Base-by-base conservation (phyloP, 1,284 basidiomycete genomes). In the Ustilago xerochloae region DNA sequence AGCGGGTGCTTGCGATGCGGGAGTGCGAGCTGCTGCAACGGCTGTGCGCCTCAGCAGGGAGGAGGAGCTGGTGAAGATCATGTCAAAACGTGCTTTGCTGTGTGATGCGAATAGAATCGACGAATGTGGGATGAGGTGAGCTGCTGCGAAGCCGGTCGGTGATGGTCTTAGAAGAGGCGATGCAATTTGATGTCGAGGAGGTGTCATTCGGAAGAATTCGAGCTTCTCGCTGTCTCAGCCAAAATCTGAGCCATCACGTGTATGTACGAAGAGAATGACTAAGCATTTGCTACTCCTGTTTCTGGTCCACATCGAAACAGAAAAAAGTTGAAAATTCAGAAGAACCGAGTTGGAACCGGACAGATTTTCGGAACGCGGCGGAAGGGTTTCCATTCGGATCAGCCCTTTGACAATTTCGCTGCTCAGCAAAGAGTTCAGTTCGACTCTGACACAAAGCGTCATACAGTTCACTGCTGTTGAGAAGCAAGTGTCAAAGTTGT, bases 11-110 rank as follows among this genome's bases (percentile, higher is more conserved):
- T 63, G 66, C 15, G 62, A 58, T 12, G 54, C 24, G 36, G 66
- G 35, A 38, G 54, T 48, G 16, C 56, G 58, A 22, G 54, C 52
- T 15, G 62, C 71, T 6, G 64, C 61, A 10, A 55, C 26, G 9
- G 53, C 56, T 2, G 72, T 61, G n/a, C 72, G 59, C 48, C 59
- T 61, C n/a, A 70, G 57, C 56, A 66, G 16, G 10, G 66, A 63
- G 1, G 63, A 46, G 15, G 52, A n/a, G 10, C 63, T 60, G 28
- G 52, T 41, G 43, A 72, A 49, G 35, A 72, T 68, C 52, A 57
- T 63, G n/a, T n/a, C n/a, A n/a, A n/a, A n/a, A n/a, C n/a, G n/a
- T 35, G 39, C 48, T 33, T 41, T 28, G 29, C 15, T 10, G 47
- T 35, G 24, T n/a, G 32, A 29, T 26, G 12, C 20, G 13, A 24